Percentiles rank a stretch among this genome's conserved stretches.
Conservation (phyloP, 1,284 basidiomycete genomes). For the Vanrija sp. region DNA sequence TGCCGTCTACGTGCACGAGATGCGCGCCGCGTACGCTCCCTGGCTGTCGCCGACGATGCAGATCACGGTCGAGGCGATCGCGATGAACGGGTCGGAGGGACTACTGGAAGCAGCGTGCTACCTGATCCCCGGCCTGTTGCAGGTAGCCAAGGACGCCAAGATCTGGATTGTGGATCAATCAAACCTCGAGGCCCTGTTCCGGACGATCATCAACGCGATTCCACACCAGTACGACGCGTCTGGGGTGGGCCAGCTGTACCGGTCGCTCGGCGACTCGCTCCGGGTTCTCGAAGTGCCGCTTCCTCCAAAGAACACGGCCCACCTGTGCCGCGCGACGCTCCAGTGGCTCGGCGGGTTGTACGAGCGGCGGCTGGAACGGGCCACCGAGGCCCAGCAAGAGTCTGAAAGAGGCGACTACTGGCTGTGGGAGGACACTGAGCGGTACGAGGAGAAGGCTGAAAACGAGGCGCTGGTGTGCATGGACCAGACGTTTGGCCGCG, state of each 20-base stretch:
- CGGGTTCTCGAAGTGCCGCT: constrained; percentile 54
- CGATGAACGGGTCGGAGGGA: constrained; percentile 75
- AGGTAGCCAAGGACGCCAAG: constrained; percentile 60
- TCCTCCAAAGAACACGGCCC: constrained; percentile 17
- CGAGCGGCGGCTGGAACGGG: constrained; percentile 11
- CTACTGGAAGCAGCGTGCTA: constrained; percentile 57
- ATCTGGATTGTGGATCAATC: constrained; percentile 63
- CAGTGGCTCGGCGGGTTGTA: constrained; percentile 13
- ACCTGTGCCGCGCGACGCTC: constrained; percentile 12
- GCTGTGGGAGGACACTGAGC: constrained; percentile 15
- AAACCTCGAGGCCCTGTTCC: constrained; percentile 66
- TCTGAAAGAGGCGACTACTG: constrained; percentile 10
- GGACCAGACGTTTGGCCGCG: constrained; percentile 14
- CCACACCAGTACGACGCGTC: constrained; percentile 64
- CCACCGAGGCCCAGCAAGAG: neutral
- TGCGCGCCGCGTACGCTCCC: constrained; percentile 65
- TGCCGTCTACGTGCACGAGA: constrained; percentile 69
- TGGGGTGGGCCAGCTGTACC: constrained; percentile 58
- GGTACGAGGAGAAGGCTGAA: constrained; percentile 16
- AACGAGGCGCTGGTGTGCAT: constrained; percentile 16
- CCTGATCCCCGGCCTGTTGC: constrained; percentile 66
- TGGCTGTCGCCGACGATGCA: constrained; percentile 67
- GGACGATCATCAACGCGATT: constrained; percentile 64
- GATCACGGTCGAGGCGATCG: constrained; percentile 64
- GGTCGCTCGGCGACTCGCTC: constrained; percentile 65